Percentiles rank a stretch among this genome's conserved stretches.
Conservation (phyloP, 2,329 filamentous ascomycete species). For the Colletotrichum navitas region DNA sequence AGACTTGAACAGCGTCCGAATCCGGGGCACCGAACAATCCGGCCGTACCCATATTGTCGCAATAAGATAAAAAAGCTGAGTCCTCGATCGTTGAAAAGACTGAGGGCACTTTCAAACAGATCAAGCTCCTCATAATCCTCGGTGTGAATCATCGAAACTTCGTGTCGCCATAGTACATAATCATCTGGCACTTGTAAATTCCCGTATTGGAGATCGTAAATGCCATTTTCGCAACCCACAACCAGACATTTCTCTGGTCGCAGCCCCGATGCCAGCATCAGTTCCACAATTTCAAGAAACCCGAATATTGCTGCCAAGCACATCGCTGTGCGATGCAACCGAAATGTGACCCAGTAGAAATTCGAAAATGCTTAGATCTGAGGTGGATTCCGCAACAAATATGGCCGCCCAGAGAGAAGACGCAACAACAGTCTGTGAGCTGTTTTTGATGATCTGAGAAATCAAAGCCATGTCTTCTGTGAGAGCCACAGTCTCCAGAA, state of each 20-base stretch:
- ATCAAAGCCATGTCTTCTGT: not conserved
- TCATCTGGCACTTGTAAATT: not conserved
- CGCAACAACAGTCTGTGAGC: not conserved
- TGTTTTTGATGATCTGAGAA: not conserved
- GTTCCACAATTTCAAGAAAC: not conserved
- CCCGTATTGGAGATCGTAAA: accelerated
- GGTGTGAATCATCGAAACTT: no score
- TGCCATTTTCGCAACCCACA: no score
- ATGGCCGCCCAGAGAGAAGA: not conserved
- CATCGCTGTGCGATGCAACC: not conserved
- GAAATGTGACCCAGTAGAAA: not conserved
- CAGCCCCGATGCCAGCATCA: not conserved
- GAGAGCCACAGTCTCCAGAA: not conserved
- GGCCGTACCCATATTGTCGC: not conserved
- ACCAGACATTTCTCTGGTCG: not conserved
- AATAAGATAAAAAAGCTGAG: not conserved
- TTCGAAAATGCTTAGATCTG: not conserved
- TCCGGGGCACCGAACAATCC: not conserved
- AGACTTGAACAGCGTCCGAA: not conserved
- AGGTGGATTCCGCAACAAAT: not conserved
- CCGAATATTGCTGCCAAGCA: not conserved
- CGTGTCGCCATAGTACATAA: not conserved
- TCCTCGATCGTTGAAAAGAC: not conserved
- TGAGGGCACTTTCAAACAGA: not conserved
- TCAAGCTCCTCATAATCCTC: no score